Evolutionary conservation across 164 flowering plant genomes (phyloP).

Genomic region (Vitis labrusca): DNA sequence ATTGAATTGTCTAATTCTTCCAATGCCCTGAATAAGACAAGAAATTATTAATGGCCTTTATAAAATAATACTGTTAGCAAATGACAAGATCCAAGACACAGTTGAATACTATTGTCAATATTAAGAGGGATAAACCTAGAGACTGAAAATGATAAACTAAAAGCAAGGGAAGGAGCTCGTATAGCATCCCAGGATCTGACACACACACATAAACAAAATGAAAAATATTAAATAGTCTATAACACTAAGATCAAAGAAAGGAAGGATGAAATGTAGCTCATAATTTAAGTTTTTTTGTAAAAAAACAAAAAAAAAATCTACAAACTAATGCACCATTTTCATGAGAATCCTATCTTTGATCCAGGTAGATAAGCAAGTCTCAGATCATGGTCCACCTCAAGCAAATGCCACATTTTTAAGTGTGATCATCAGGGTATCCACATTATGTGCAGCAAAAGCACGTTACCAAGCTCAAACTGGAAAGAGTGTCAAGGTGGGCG

Average conservation of each 20-base stretch:
- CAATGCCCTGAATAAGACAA: conserved; percentile 64
- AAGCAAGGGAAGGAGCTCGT: too few relatives aligned
- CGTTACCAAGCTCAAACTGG: too few relatives aligned
- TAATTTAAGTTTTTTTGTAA: neutral
- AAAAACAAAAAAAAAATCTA: too few relatives aligned
- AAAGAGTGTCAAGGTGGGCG: too few relatives aligned
- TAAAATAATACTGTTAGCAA: neutral
- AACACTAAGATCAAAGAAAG: neutral
- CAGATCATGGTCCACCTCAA: neutral
- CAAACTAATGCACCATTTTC: too few relatives aligned
- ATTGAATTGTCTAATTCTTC: conserved; percentile 75
- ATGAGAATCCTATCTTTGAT: neutral
- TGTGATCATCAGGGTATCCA: too few relatives aligned
- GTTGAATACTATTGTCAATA: neutral
- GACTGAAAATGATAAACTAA: neutral
- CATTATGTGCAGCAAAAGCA: too few relatives aligned
- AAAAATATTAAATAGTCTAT: neutral
- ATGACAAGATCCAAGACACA: neutral
- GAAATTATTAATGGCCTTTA: neutral
- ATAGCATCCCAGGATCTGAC: too few relatives aligned
- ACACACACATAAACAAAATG: too few relatives aligned
- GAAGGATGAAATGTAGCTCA: neutral
- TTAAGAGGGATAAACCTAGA: neutral
- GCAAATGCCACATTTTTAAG: too few relatives aligned
- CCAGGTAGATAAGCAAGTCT: neutral